Conservation (phyloP, 1,139 yeast genomes). For the Insectozyma bohioensis region DNA sequence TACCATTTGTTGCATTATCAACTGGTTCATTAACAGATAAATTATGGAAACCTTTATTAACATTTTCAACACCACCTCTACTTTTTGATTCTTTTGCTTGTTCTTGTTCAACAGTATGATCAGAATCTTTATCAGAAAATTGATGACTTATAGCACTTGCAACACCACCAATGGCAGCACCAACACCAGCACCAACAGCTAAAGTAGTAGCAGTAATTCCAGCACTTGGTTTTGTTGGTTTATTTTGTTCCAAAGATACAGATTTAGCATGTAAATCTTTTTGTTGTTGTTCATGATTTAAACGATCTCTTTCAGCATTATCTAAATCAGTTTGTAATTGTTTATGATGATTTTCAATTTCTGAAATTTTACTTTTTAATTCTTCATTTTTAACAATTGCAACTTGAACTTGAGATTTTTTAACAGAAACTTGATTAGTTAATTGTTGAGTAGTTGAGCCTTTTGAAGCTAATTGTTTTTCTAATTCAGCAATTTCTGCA, state of each 20-base stretch:
- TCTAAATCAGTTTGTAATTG: constrained; percentile 26
- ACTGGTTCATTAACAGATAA: constrained; percentile 18
- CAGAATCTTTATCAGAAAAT: constrained; percentile 1
- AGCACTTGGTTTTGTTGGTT: constrained; percentile 19
- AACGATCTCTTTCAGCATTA: constrained; percentile 22
- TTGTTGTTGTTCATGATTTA: constrained; percentile 29
- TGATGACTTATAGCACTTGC: constrained; percentile 15
- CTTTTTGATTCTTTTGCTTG: constrained; percentile 1
- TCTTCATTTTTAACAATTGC: constrained; percentile 57
- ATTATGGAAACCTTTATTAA: constrained; percentile 19
- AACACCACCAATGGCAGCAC: constrained; percentile 18
- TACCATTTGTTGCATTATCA: constrained; percentile 25
- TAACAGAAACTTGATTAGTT: constrained; percentile 61
- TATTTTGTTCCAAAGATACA: constrained; percentile 17
- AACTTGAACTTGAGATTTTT: constrained; percentile 67
- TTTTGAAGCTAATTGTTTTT: constrained; percentile 52
- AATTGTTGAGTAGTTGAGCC: constrained; percentile 58
- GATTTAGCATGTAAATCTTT: constrained; percentile 24
- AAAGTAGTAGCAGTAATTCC: constrained; percentile 9
- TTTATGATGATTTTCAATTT: constrained; percentile 25
- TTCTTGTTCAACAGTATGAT: constrained; percentile 3
- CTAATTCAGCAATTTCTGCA: constrained; percentile 62
- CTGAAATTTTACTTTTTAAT: constrained; percentile 29
- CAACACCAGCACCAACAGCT: constrained; percentile 20
- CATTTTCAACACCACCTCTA: constrained; percentile 4